Conservation (phyloP, 306 rosid genomes). For the Pachyrhizus erosus region DNA sequence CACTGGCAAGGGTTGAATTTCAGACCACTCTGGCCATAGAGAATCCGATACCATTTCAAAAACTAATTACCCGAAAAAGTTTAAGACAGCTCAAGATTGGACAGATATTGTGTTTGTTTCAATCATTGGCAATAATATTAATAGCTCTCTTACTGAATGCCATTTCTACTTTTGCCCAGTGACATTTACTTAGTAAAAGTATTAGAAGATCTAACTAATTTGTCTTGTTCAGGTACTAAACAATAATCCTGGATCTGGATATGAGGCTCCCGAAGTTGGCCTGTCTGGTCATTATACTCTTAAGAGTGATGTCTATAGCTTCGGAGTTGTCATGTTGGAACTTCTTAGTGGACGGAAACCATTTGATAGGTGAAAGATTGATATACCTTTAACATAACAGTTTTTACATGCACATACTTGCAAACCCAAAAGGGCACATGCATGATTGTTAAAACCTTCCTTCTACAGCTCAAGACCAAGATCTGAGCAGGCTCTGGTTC, state of each 20-base stretch:
- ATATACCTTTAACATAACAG: background rate
- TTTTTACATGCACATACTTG: background rate
- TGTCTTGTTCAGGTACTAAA: constrained; percentile 64
- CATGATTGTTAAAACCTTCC: constrained; percentile 36
- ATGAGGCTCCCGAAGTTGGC: constrained; percentile 84
- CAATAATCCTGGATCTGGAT: constrained; percentile 76
- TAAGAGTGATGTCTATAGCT: constrained; percentile 91
- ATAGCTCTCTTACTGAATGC: constrained; percentile 10
- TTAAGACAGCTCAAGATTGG: background rate
- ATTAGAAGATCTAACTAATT: constrained; percentile 39
- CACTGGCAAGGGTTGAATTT: background rate
- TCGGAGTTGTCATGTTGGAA: constrained; percentile 97
- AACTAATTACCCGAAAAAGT: background rate
- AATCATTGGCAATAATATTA: background rate
- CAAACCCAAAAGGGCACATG: constrained; percentile 11
- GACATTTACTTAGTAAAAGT: constrained; percentile 8
- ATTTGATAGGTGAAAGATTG: constrained; percentile 77
- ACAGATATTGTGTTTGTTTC: background rate
- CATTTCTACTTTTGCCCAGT: background rate
- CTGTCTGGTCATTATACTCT: constrained; percentile 79
- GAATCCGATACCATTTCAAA: background rate
- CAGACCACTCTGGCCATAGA: background rate
- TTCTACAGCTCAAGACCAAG: constrained; percentile 77
- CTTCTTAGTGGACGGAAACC: constrained; percentile 95
- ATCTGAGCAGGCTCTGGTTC: constrained; percentile 89